Base-by-base conservation (phyloP, 345 rosid species). In the Lepidium didymum region DNA sequence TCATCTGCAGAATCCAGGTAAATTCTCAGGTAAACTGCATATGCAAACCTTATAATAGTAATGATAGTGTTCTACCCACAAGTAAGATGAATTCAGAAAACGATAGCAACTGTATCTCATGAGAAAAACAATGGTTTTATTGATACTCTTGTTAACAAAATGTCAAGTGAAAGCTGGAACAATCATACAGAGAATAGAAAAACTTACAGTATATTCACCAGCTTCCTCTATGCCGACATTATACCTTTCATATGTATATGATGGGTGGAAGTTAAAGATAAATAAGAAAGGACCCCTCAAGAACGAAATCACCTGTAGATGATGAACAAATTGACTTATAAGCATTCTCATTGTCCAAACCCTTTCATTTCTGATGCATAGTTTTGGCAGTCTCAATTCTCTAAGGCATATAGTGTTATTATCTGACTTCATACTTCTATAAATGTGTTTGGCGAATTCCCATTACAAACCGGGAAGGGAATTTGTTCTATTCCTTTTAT, bases 261-360 rank as follows among this genome's bases (percentile, higher is more conserved):
- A 78, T 40, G 98, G 98, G 73, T 90, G 97, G 75, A 93, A 93
- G 83, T 93, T 93, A 77, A 87, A 90, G 51, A 93, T 69, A 70
- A 93, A 87, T 55, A 93, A 79, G 79, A 93, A 75, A 79, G 97
- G 97, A 68, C 97, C 98, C 73, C 97, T 77, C 35, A 77, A 70
- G 70, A 83, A 90, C 49, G 94, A 83, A 70, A 93, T 82, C 54
- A 93, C 97, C 97, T 90, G 84, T 50, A 76, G 40, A 79, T 5
- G 51, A 70, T 33, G 58, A 76, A 66, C 34, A 45, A 63, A 60
- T 64, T 36, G 25, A 72, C 38, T 36, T 54, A 43, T 19, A 27
- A 64, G 53, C 27, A 56, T n/a, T 7, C 38, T 45, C 38, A 47
- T 18, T 29, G 7, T 46, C 27, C 35, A 53, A 35, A 61, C 1